Percentiles rank a stretch among this genome's conserved stretches.
phyloP scores from a whole-genome alignment of 352 stramenopile genomes.

The Peronospora destructor region DNA sequence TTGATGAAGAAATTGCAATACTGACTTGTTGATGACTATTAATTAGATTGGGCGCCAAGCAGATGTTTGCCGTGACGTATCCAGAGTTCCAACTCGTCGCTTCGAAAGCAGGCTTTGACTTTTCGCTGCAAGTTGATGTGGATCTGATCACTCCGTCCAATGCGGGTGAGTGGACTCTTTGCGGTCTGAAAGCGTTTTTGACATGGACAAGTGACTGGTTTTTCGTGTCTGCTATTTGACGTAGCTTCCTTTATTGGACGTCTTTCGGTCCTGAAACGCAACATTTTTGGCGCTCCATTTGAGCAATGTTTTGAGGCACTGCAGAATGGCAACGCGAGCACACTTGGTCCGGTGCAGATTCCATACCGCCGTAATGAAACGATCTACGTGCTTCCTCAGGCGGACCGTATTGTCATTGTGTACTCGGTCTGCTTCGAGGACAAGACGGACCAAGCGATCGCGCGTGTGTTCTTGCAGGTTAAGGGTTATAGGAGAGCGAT shows the following conservation, averaged over 20 bases:
- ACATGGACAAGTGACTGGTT: not conserved
- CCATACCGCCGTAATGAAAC: conserved; percentile 83
- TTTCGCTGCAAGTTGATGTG: conserved; percentile 71
- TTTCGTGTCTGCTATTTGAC: not conserved
- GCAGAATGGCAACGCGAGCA: conserved; percentile 45
- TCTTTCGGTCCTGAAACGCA: conserved; percentile 74
- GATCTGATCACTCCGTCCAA: conserved; percentile 67
- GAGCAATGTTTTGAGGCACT: conserved; percentile 83
- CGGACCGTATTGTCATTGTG: conserved; percentile 87
- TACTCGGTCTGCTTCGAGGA: conserved; percentile 92
- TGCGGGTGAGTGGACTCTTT: conserved; percentile 29
- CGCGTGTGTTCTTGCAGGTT: conserved; percentile 87
- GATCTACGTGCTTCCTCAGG: conserved; percentile 81
- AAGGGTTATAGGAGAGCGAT: not conserved
- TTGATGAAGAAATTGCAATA: not conserved
- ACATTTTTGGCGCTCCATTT: conserved; percentile 71
- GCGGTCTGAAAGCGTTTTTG: not conserved
- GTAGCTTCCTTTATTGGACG: conserved; percentile 67
- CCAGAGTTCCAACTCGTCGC: conserved; percentile 61
- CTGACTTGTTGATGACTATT: conserved; percentile 5
- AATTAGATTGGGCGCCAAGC: conserved; percentile 56
- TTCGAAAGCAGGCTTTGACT: conserved; percentile 71
- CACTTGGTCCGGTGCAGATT: conserved; percentile 65
- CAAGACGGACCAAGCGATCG: conserved; percentile 88
- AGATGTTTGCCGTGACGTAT: conserved; percentile 72